phyloP scores from a whole-genome alignment of 805 yeast species.

The Komagataella pastoris region DNA sequence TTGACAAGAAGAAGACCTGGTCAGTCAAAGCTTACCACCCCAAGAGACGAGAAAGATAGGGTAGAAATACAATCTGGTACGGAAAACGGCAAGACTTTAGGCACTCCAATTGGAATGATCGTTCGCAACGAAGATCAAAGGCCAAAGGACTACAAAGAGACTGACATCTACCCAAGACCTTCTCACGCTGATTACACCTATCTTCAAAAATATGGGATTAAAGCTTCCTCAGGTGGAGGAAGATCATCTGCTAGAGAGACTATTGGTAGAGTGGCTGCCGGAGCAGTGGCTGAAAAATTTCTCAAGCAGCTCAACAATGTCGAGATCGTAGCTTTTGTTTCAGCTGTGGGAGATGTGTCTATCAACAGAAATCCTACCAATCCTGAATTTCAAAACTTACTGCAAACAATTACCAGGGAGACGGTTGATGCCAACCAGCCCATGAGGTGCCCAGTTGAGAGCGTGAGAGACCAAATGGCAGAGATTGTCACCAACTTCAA shows the following conservation, averaged over 20 bases:
- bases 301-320: conserved; percentile 64
- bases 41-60: conserved; percentile 88
- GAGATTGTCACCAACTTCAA: conserved; percentile 78
- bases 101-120: conserved; percentile 92
- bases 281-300: conserved; percentile 94
- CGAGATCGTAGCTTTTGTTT: conserved; percentile 92
- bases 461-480: conserved; percentile 65
- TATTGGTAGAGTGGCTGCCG: conserved; percentile 97
- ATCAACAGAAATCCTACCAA: conserved; percentile 64
- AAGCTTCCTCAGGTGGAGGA: conserved; percentile 96
- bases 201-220: conserved; percentile 77
- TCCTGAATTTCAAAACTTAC: conserved; percentile 48
- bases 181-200: conserved; percentile 97
- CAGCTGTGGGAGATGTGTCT: conserved; percentile 75
- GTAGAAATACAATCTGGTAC: conserved; percentile 93
- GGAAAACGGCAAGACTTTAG: conserved; percentile 80
- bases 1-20: conserved; percentile 96
- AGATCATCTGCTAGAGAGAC: conserved; percentile 96
- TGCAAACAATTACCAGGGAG: conserved; percentile 75
- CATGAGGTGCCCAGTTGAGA: conserved; percentile 82
- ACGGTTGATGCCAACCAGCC: conserved; percentile 81
- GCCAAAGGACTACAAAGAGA: conserved; percentile 91
- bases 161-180: conserved; percentile 93
- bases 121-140: conserved; percentile 92
- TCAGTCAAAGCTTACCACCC: conserved; percentile 83